phyloP scores from a whole-genome alignment of 345 rosid genomes.

The Eucalyptus erythrocorys region DNA sequence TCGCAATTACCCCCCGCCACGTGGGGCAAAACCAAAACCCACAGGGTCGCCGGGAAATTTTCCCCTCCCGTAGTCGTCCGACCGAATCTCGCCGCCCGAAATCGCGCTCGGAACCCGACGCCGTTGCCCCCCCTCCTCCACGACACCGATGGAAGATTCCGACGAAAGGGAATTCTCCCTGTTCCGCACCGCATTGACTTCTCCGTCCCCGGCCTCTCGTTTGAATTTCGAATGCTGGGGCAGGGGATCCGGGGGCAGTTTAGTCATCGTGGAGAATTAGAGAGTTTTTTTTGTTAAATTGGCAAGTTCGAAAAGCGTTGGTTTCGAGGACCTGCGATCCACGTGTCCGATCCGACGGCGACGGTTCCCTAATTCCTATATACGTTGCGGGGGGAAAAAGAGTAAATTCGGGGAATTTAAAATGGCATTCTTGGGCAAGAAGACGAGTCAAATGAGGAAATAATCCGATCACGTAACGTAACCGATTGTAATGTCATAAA shows the following conservation, averaged over 20 bases:
- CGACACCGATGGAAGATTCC: background rate
- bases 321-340: background rate
- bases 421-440: background rate
- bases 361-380: background rate
- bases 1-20: background rate
- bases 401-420: background rate
- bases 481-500: background rate
- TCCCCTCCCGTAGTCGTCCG: background rate
- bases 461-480: background rate
- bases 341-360: background rate
- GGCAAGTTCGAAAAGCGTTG: background rate
- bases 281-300: background rate
- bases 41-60: background rate
- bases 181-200: background rate
- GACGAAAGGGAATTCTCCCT: too few species aligned
- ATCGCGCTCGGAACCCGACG: slow-evolving; percentile 7
- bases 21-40: slow-evolving; percentile 1
- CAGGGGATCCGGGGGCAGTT: background rate
- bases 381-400: background rate
- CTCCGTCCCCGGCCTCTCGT: background rate
- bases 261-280: background rate
- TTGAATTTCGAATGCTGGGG: background rate
- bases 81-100: slow-evolving; percentile 42
- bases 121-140: background rate
- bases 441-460: background rate